These are phyloP conservation scores for Pseudonitzschia pungens DNA, from an alignment of 108 stramenopile genomes.

Conservation along the genomic window DNA sequence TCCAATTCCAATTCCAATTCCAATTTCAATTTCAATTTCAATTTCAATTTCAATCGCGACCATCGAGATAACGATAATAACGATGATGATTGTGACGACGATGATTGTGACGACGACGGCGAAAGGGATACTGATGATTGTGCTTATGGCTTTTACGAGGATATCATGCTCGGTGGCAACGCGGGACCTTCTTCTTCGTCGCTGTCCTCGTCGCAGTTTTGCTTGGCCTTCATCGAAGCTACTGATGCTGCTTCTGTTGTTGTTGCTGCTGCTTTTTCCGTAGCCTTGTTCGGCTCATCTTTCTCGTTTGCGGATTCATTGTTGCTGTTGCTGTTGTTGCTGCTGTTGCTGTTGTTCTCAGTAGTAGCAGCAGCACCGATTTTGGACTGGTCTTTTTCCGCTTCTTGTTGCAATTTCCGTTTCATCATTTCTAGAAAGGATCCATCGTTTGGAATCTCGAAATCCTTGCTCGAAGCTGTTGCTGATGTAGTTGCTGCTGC, in stretches of 20 bases:
- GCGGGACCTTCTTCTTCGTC: slow-evolving; percentile 9
- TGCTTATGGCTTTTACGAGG: background rate
- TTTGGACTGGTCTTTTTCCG: background rate
- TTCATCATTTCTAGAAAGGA: slow-evolving; percentile 70
- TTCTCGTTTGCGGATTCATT: no score
- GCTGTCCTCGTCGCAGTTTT: background rate
- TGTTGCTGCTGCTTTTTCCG: slow-evolving; percentile 10
- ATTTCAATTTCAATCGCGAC: no score
- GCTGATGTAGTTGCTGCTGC: background rate
- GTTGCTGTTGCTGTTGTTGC: background rate
- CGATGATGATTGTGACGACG: no score
- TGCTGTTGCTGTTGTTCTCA: background rate
- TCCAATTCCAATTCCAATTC: no score
- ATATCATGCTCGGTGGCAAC: background rate
- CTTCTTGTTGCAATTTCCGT: slow-evolving; percentile 33
- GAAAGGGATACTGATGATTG: no score
- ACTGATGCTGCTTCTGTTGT: background rate
- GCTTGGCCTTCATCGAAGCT: background rate
- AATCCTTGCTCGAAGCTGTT: background rate
- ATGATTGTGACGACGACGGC: no score
- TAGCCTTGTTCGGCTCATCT: no score
- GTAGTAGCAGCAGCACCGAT: no score
- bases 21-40: no score
- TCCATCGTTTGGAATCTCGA: slow-evolving; percentile 58
- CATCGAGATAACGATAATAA: no score